Conservation (phyloP, 306 rosid species). For the Heteromeles arbutifolia region DNA sequence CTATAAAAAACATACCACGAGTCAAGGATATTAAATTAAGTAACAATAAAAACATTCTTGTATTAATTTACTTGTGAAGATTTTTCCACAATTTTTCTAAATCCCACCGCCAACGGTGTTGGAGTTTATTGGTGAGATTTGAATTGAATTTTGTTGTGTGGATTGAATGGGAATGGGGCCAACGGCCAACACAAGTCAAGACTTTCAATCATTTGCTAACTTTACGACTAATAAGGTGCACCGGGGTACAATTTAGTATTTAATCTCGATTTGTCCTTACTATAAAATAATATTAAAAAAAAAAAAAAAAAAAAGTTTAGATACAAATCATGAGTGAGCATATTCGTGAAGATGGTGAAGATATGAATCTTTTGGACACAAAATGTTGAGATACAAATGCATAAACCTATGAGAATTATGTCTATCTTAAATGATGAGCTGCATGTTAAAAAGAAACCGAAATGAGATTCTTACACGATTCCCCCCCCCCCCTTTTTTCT, state of each 20-base stretch:
- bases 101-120: slow-evolving; percentile 35
- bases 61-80: slow-evolving; percentile 17
- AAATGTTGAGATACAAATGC: neutral
- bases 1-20: slow-evolving; percentile 24
- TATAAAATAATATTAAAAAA: too few relatives aligned
- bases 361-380: too few relatives aligned
- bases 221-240: neutral
- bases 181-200: slow-evolving; percentile 7
- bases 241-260: neutral
- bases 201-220: neutral
- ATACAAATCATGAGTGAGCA: too few relatives aligned
- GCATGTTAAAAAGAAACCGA: too few relatives aligned
- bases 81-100: neutral
- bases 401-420: neutral
- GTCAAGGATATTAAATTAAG: slow-evolving; percentile 34
- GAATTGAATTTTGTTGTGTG: neutral
- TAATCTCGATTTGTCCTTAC: too few relatives aligned
- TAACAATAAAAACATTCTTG: slow-evolving; percentile 9
- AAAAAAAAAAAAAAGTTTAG: too few relatives aligned
- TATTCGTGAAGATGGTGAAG: too few relatives aligned
- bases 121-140: slow-evolving; percentile 19
- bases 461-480: too few relatives aligned
- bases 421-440: too few relatives aligned
- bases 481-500: too few relatives aligned
- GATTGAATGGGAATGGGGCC: slow-evolving; percentile 2